phyloP scores from a whole-genome alignment of 2,329 filamentous ascomycete species.

The Cytospora schulzeri region DNA sequence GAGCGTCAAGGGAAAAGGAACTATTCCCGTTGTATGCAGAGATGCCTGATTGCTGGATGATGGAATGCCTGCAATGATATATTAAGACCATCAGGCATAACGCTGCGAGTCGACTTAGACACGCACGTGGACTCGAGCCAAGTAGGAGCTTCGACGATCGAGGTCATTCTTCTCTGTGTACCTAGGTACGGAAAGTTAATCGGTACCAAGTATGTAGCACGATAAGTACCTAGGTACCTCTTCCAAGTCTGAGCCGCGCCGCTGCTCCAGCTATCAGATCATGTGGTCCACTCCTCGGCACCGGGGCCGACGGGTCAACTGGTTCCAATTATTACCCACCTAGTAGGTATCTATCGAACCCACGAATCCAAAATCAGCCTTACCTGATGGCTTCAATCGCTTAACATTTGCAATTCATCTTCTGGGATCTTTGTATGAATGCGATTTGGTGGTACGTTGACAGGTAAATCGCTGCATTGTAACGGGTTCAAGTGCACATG shows the following conservation, averaged over 20 bases:
- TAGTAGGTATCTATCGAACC: too few relatives aligned
- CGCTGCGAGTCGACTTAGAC: neutral
- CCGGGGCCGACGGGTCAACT: too few relatives aligned
- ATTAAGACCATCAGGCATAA: neutral
- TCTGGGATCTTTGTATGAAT: neutral
- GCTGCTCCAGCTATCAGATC: neutral
- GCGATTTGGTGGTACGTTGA: neutral
- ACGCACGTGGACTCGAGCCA: neutral
- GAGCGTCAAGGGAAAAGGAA: slow-evolving; percentile 9
- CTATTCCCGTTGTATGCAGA: neutral
- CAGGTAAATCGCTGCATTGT: neutral
- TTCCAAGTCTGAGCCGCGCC: too few relatives aligned
- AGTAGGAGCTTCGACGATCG: too few relatives aligned
- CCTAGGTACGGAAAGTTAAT: too few relatives aligned
- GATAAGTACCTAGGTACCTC: too few relatives aligned
- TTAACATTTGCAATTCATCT: neutral
- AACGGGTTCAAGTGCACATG: neutral
- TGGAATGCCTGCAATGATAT: neutral
- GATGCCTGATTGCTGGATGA: neutral
- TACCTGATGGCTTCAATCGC: too few relatives aligned
- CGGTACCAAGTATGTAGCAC: too few relatives aligned
- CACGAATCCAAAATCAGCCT: too few relatives aligned
- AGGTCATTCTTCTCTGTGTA: too few relatives aligned
- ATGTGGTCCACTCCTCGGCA: neutral
- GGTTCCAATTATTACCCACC: too few relatives aligned